These are phyloP conservation scores for Fistulina hepatica DNA, from an alignment of 1,284 basidiomycete species.

Conservation along the genomic window DNA sequence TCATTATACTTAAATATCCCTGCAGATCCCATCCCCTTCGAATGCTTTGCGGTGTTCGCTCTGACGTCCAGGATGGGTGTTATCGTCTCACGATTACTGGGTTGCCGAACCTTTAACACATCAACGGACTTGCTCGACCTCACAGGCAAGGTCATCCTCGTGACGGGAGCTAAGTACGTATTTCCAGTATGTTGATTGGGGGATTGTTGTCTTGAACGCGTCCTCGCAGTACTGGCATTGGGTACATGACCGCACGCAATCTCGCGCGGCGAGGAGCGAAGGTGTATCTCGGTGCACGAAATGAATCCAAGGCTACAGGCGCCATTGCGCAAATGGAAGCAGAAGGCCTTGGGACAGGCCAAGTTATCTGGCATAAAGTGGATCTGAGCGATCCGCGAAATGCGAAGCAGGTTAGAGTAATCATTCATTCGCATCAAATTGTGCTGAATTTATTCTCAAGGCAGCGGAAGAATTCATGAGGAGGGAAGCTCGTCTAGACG, in stretches of 20 bases:
- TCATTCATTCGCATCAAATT: too few species aligned
- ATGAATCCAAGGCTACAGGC: background rate
- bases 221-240: too few species aligned
- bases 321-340: background rate
- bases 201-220: too few species aligned
- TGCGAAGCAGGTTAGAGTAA: slow-evolving; percentile 1
- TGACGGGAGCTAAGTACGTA: background rate
- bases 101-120: too few species aligned
- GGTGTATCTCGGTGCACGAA: slow-evolving; percentile 3
- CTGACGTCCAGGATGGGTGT: too few species aligned
- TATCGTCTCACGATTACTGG: slow-evolving; percentile 14
- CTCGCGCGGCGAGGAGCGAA: slow-evolving; percentile 16
- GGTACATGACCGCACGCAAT: slow-evolving; percentile 12
- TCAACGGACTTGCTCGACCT: background rate
- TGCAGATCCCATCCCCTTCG: too few species aligned
- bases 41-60: too few species aligned
- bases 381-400: background rate
- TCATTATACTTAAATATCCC: too few species aligned
- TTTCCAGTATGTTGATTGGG: too few species aligned
- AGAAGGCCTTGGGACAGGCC: background rate
- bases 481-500: slow-evolving; percentile 11
- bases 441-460: too few species aligned
- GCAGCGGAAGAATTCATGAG: slow-evolving; percentile 10
- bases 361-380: background rate
- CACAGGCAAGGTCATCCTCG: background rate